A percentile compares a stretch with the other conserved stretches of the same genome.
Conservation (phyloP, 169 alveolate genomes). For the Eimeria zaria region DNA sequence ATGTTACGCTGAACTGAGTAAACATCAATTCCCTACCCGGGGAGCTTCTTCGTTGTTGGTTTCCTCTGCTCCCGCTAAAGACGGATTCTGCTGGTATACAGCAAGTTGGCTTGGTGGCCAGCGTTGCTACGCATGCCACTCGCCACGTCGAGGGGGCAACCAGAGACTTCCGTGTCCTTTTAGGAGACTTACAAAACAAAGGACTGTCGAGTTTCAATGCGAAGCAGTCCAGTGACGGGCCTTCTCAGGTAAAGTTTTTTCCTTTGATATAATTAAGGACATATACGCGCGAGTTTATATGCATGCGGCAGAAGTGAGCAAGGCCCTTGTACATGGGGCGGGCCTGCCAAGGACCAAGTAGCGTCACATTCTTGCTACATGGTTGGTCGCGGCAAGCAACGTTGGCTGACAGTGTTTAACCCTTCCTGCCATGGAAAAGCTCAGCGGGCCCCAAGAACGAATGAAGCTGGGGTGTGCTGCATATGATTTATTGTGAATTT, state of each 20-base stretch:
- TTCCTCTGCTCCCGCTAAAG: not conserved
- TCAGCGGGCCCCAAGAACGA: not conserved
- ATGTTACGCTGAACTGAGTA: constrained; percentile 63
- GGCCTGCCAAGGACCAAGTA: not conserved
- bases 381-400: not conserved
- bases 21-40: not conserved
- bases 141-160: not conserved
- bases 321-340: not conserved
- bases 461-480: not conserved
- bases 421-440: not conserved
- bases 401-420: not conserved
- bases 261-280: not conserved
- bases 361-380: not conserved
- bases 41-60: not conserved
- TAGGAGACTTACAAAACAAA: not conserved
- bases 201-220: constrained; percentile 16
- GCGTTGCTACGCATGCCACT: not conserved
- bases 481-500: not conserved
- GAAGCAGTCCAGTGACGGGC: constrained; percentile 19
- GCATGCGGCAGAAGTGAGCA: not conserved
- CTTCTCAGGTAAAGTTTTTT: not conserved
- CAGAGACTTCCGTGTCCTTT: not conserved
- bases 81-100: not conserved
- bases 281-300: not conserved
- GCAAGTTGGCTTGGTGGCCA: not conserved